Evolutionary conservation across 805 yeast species (phyloP).

Genomic region (Wickerhamomyces sydowiorum): DNA sequence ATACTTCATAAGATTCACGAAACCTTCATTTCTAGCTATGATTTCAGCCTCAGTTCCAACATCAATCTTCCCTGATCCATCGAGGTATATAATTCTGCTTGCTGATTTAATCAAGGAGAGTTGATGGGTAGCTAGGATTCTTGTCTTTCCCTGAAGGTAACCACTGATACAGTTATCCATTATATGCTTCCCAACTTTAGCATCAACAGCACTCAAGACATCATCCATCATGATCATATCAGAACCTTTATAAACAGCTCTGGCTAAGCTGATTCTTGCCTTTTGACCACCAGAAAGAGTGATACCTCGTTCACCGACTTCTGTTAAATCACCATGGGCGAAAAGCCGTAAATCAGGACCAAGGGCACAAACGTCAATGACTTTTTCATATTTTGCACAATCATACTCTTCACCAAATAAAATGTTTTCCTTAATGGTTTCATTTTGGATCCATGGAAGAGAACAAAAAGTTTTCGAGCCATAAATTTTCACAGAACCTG

Average conservation of each 20-base stretch:
- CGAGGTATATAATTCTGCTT: slow-evolving; percentile 53
- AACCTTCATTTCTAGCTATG: slow-evolving; percentile 38
- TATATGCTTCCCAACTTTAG: slow-evolving; percentile 65
- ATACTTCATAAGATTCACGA: slow-evolving; percentile 46
- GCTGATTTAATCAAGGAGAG: slow-evolving; percentile 52
- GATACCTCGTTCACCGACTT: slow-evolving; percentile 53
- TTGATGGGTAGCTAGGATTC: slow-evolving; percentile 54
- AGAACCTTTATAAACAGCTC: slow-evolving; percentile 60
- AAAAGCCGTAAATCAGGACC: slow-evolving; percentile 39
- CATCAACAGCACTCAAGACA: slow-evolving; percentile 65
- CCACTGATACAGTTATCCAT: slow-evolving; percentile 67
- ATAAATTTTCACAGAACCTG: slow-evolving; percentile 21
- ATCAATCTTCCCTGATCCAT: slow-evolving; percentile 50
- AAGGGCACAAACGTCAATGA: slow-evolving; percentile 48
- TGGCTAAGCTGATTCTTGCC: slow-evolving; percentile 57
- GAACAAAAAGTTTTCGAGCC: slow-evolving; percentile 57
- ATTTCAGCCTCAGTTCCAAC: slow-evolving; percentile 47
- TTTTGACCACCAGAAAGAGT: slow-evolving; percentile 60
- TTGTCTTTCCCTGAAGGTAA: slow-evolving; percentile 43
- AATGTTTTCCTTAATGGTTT: slow-evolving; percentile 85
- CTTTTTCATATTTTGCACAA: slow-evolving; percentile 70
- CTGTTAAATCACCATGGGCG: slow-evolving; percentile 47
- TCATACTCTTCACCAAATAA: slow-evolving; percentile 85
- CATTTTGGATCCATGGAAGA: slow-evolving; percentile 95
- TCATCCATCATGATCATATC: slow-evolving; percentile 61